A percentile compares a stretch with the other conserved stretches of the same genome.
Evolutionary conservation across 2,329 filamentous ascomycete genomes (phyloP).

Genomic region (Apiospora saccharicola): DNA sequence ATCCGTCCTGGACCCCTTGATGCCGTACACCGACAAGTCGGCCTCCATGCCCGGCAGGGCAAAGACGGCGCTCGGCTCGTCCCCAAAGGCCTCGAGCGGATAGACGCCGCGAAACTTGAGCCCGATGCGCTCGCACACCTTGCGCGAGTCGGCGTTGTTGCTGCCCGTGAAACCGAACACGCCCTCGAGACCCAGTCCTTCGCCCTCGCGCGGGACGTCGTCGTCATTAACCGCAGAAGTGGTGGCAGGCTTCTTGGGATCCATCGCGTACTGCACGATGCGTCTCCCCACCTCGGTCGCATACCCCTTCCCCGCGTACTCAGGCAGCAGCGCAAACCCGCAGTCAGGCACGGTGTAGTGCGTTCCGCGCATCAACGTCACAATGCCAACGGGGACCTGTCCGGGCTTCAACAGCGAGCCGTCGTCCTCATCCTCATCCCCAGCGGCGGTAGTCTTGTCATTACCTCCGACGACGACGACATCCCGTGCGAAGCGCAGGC

Average conservation of each 20-base stretch:
- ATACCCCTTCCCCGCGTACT: slow-evolving; percentile 8
- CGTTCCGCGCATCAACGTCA: not conserved
- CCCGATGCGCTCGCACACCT: not conserved
- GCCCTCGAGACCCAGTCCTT: slow-evolving; percentile 15
- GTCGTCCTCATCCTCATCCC: not conserved
- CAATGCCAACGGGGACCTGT: slow-evolving; percentile 15
- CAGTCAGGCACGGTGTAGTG: slow-evolving; percentile 17
- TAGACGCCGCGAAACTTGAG: slow-evolving; percentile 22
- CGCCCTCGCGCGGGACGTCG: not conserved
- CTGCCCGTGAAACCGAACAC: slow-evolving; percentile 14
- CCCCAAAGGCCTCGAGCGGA: slow-evolving; percentile 16
- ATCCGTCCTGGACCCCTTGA: not conserved
- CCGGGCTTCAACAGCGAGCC: not conserved
- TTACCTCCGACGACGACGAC: not conserved
- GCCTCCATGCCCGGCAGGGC: slow-evolving; percentile 1
- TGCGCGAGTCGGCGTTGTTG: not conserved
- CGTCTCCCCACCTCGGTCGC: slow-evolving; percentile 14
- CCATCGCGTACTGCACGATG: slow-evolving; percentile 10
- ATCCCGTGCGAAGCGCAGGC: slow-evolving; percentile 12
- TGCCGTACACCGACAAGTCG: slow-evolving; percentile 9
- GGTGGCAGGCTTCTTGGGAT: slow-evolving; percentile 5
- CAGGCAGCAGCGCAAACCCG: slow-evolving; percentile 21
- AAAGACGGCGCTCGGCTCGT: slow-evolving; percentile 3
- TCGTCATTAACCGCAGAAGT: not conserved
- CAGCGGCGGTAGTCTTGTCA: not conserved